phyloP scores from a whole-genome alignment of 148 eudicot genomes.

The Gaultheria prostrata region DNA sequence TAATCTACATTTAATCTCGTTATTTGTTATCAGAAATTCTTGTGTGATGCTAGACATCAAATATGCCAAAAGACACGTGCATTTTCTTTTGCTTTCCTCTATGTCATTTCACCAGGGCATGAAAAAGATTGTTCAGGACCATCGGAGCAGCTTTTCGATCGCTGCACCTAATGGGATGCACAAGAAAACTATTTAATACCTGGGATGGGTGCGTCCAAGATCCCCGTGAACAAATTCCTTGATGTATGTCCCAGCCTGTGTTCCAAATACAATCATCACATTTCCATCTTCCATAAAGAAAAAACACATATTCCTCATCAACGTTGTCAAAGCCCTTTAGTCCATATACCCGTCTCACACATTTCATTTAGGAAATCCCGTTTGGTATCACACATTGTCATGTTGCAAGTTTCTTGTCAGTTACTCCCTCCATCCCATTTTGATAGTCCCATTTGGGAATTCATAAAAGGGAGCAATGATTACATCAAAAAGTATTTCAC shows the following conservation, averaged over 20 bases:
- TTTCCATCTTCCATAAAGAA: background rate
- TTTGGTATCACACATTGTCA: background rate
- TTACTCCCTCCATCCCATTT: background rate
- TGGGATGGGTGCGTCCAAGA: constrained; percentile 93
- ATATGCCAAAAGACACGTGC: background rate
- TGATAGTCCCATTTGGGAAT: too few relatives aligned
- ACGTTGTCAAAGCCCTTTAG: background rate
- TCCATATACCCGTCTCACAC: background rate
- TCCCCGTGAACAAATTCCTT: constrained; percentile 99
- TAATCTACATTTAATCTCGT: background rate
- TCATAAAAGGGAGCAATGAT: too few relatives aligned
- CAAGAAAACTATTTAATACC: constrained; percentile 44
- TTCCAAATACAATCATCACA: background rate
- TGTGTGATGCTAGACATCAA: background rate
- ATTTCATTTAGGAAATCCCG: background rate
- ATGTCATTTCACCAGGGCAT: too few relatives aligned
- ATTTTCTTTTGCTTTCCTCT: background rate
- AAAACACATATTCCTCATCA: too few relatives aligned
- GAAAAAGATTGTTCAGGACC: background rate
- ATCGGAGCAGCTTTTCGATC: background rate
- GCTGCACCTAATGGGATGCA: background rate
- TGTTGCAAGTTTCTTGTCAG: background rate
- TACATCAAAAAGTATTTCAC: too few relatives aligned
- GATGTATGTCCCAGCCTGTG: constrained; percentile 96
- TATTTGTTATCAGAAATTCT: background rate